Conservation (phyloP, 371 early-diverging fungal species). For the Nematocida sp. region DNA sequence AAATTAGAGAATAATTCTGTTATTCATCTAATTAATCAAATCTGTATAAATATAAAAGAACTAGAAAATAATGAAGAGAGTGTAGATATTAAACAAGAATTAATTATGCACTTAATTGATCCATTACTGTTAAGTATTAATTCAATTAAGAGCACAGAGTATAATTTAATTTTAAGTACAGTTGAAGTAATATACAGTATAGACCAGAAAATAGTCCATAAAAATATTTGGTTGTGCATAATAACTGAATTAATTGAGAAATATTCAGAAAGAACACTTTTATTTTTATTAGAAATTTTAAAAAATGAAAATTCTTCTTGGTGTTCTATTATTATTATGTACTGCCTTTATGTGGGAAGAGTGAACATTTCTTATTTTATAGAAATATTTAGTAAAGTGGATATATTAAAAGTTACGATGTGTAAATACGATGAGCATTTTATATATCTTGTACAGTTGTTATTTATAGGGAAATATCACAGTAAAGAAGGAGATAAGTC, state of each 20-base stretch:
- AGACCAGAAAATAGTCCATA: neutral
- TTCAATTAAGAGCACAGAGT: neutral
- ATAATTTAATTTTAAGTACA: neutral
- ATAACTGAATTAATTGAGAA: neutral
- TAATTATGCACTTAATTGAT: neutral
- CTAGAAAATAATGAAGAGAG: neutral
- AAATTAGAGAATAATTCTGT: neutral
- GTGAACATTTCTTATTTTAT: neutral
- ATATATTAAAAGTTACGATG: neutral
- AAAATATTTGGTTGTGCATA: neutral
- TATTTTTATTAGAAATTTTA: neutral
- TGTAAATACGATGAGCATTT: neutral
- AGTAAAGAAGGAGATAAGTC: neutral
- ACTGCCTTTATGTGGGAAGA: neutral
- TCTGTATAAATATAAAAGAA: constrained; percentile 8
- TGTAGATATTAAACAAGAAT: neutral
- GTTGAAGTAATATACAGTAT: neutral
- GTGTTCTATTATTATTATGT: neutral
- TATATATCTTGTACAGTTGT: constrained; percentile 1
- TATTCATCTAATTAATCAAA: neutral
- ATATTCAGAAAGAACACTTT: neutral
- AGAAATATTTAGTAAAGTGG: neutral
- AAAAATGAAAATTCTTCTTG: neutral
- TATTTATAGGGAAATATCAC: neutral
- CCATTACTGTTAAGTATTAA: neutral